Percentiles rank a stretch among this genome's conserved stretches.
Evolutionary conservation across 352 stramenopile species (phyloP).

Genomic region (Aphanomyces stellatus): DNA sequence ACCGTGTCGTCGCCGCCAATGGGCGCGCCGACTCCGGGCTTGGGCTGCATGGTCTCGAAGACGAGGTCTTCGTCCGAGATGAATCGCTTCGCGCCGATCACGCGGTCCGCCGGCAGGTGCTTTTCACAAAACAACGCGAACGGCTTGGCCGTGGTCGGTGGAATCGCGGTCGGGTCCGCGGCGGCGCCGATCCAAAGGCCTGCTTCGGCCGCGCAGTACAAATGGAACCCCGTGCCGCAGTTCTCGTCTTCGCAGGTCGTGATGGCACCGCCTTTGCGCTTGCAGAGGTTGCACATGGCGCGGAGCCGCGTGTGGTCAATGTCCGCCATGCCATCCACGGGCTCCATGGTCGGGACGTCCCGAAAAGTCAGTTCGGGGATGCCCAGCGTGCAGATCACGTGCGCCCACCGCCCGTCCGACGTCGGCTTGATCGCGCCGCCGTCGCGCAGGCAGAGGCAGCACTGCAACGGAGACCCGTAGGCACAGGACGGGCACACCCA

Average conservation of each 20-base stretch:
- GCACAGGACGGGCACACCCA: slow-evolving; percentile 76
- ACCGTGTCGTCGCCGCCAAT: slow-evolving; percentile 25
- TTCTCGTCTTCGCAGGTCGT: slow-evolving; percentile 70
- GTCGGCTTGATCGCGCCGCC: slow-evolving; percentile 74
- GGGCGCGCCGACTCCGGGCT: slow-evolving; percentile 40
- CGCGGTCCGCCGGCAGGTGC: slow-evolving; percentile 53
- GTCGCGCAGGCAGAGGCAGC: slow-evolving; percentile 66
- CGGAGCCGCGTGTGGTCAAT: slow-evolving; percentile 78
- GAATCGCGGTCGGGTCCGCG: not conserved
- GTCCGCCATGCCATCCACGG: slow-evolving; percentile 71
- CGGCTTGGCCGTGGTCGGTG: slow-evolving; percentile 28
- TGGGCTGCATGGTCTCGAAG: slow-evolving; percentile 78
- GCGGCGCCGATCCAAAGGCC: slow-evolving; percentile 75
- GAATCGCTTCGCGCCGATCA: slow-evolving; percentile 68
- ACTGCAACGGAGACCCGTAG: slow-evolving; percentile 54
- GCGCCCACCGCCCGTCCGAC: slow-evolving; percentile 44
- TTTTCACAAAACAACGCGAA: slow-evolving; percentile 78
- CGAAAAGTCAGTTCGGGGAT: slow-evolving; percentile 81
- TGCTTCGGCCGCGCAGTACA: slow-evolving; percentile 60
- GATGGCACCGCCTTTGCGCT: slow-evolving; percentile 66
- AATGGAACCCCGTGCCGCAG: slow-evolving; percentile 75
- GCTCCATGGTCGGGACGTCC: slow-evolving; percentile 74
- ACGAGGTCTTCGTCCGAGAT: slow-evolving; percentile 79
- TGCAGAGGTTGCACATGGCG: slow-evolving; percentile 70
- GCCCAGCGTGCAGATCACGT: slow-evolving; percentile 71